Conservation (phyloP, 176 grass and related monocot genomes). For the Oryza punctata region DNA sequence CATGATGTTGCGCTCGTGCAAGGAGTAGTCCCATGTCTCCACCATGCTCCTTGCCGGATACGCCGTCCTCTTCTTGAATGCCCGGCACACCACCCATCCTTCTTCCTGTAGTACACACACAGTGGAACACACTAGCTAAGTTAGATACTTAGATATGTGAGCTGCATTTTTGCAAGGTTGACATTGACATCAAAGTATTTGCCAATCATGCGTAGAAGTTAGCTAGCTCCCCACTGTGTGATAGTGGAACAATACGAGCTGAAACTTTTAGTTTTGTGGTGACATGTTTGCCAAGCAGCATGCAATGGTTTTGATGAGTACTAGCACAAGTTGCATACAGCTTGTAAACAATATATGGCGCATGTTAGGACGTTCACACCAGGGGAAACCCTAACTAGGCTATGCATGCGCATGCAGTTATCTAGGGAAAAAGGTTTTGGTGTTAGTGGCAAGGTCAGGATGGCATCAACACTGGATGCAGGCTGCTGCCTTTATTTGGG, state of each 20-base stretch:
- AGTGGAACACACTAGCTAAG: neutral
- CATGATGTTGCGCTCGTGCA: slow-evolving; percentile 45
- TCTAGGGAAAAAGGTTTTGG: slow-evolving; percentile 32
- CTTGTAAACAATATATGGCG: slow-evolving; percentile 38
- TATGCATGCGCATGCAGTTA: slow-evolving; percentile 47
- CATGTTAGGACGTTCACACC: slow-evolving; percentile 37
- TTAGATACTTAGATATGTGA: neutral
- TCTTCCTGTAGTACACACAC: slow-evolving; percentile 63
- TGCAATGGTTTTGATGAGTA: slow-evolving; percentile 39
- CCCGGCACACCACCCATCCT: slow-evolving; percentile 96
- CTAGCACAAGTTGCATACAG: slow-evolving; percentile 39
- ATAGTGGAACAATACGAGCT: slow-evolving; percentile 20
- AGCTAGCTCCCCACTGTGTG: neutral
- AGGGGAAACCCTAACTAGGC: slow-evolving; percentile 47
- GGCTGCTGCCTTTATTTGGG: slow-evolving; percentile 21
- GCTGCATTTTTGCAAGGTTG: neutral
- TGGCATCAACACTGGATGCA: slow-evolving; percentile 7
- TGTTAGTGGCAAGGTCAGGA: slow-evolving; percentile 39
- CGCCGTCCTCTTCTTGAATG: slow-evolving; percentile 88
- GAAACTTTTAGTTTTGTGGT: slow-evolving; percentile 24
- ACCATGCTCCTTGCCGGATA: slow-evolving; percentile 52
- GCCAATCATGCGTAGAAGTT: neutral
- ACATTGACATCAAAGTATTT: neutral
- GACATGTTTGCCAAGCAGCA: neutral
- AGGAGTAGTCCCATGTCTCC: slow-evolving; percentile 68